phyloP scores from a whole-genome alignment of 176 grass and related monocot species.

The Themeda triandra region DNA sequence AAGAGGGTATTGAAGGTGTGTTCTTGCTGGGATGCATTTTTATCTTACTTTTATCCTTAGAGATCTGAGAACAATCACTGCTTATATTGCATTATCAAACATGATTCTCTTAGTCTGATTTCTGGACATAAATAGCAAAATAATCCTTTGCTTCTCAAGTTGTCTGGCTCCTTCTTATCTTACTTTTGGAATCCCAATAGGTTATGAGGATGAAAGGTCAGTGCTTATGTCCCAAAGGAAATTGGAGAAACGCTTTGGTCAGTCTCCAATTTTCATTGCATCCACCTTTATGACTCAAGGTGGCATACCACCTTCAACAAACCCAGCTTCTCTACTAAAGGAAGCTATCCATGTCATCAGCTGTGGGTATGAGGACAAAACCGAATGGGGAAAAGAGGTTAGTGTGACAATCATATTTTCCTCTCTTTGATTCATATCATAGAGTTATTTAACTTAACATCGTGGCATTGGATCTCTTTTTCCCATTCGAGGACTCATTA shows the following conservation, averaged over 20 bases:
- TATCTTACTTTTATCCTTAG: conserved; percentile 3
- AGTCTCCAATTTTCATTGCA: conserved; percentile 92
- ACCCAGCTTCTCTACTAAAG: conserved; percentile 88
- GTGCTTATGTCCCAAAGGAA: conserved; percentile 95
- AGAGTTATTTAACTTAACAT: neutral
- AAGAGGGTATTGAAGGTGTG: conserved; percentile 96
- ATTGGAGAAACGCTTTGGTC: conserved; percentile 95
- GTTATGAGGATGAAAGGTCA: conserved; percentile 94
- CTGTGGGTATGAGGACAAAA: conserved; percentile 98
- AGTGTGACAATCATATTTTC: conserved; percentile 24
- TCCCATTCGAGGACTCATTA: neutral
- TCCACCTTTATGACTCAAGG: conserved; percentile 96
- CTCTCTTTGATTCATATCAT: neutral
- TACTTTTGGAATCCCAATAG: conserved; percentile 37
- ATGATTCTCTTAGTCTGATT: neutral
- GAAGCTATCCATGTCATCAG: conserved; percentile 99
- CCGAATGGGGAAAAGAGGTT: conserved; percentile 99
- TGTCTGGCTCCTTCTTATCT: too few species aligned
- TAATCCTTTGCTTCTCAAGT: neutral
- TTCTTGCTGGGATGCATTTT: neutral
- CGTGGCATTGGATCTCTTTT: neutral
- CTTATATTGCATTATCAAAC: neutral
- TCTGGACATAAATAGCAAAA: neutral
- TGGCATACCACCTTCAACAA: conserved; percentile 87
- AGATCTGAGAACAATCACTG: neutral